A percentile compares a stretch with the other conserved stretches of the same genome.
Conservation (phyloP, 2,329 filamentous ascomycete genomes). For the Fusarium camptoceras region DNA sequence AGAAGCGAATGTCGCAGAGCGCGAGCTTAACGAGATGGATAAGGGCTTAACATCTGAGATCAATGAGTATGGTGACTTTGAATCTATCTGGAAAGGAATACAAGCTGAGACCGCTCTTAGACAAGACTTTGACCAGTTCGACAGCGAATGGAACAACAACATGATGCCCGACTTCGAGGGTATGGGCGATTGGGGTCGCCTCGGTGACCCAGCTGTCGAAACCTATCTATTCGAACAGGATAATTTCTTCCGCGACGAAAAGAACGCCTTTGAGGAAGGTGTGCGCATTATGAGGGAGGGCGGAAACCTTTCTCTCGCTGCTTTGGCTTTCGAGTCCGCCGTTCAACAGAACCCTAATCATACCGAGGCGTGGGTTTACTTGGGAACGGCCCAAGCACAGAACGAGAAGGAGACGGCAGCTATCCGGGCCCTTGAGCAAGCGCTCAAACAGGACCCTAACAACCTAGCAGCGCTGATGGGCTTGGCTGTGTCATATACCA, state of each 20-base stretch:
- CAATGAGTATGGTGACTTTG: slow-evolving; percentile 85
- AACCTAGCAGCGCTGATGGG: slow-evolving; percentile 95
- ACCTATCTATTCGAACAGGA: slow-evolving; percentile 96
- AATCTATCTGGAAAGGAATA: slow-evolving; percentile 87
- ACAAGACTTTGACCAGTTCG: slow-evolving; percentile 75
- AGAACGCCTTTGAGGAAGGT: slow-evolving; percentile 91
- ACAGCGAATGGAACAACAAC: slow-evolving; percentile 80
- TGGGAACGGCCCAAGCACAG: slow-evolving; percentile 93
- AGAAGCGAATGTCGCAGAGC: slow-evolving; percentile 78
- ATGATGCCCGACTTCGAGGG: slow-evolving; percentile 68
- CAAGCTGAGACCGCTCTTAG: slow-evolving; percentile 79
- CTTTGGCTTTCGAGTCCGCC: slow-evolving; percentile 94
- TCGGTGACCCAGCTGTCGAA: slow-evolving; percentile 82
- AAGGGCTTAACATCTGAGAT: slow-evolving; percentile 74
- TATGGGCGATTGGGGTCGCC: slow-evolving; percentile 72
- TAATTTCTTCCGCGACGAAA: slow-evolving; percentile 85
- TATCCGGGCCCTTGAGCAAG: slow-evolving; percentile 92
- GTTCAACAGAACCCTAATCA: slow-evolving; percentile 90
- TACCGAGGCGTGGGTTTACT: slow-evolving; percentile 91
- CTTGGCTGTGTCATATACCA: slow-evolving; percentile 95
- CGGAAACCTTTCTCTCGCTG: slow-evolving; percentile 92
- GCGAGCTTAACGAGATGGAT: slow-evolving; percentile 90
- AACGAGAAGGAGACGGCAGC: slow-evolving; percentile 98
- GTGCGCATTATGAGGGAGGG: slow-evolving; percentile 93
- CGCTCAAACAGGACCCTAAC: slow-evolving; percentile 85